A percentile compares a stretch with the other conserved stretches of the same genome.
Evolutionary conservation across 2,329 filamentous ascomycete genomes (phyloP).

Genomic region (Aspergillus quadricinctus): DNA sequence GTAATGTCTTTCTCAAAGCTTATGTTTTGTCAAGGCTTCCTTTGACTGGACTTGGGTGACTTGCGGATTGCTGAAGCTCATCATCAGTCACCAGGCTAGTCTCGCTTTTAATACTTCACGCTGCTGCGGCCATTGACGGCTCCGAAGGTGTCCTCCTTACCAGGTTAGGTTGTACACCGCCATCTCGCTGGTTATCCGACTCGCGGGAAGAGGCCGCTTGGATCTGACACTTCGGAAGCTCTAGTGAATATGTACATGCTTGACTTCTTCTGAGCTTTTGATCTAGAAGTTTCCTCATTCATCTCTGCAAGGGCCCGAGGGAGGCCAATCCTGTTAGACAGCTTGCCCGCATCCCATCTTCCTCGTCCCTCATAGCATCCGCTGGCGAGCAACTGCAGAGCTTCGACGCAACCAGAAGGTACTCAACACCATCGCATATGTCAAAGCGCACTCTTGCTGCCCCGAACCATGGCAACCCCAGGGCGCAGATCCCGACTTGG

Average conservation of each 20-base stretch:
- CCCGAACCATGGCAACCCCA: not conserved
- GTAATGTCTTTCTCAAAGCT: not conserved
- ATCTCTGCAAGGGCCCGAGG: slow-evolving; percentile 21
- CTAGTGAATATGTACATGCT: slow-evolving; percentile 5
- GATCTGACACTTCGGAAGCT: slow-evolving; percentile 9
- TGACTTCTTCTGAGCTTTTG: slow-evolving; percentile 1
- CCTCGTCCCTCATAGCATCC: not conserved
- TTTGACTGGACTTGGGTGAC: not conserved
- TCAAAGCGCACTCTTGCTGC: not conserved
- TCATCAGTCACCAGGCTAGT: not conserved
- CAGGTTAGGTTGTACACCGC: slow-evolving; percentile 15
- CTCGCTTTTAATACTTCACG: not conserved
- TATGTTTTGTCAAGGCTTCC: not conserved
- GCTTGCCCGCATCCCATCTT: slow-evolving; percentile 8
- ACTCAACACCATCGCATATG: slow-evolving; percentile 1
- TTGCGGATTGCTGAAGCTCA: not conserved
- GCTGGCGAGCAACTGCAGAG: not conserved
- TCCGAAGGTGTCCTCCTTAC: not conserved
- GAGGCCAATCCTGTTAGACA: slow-evolving; percentile 13
- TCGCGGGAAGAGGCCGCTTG: slow-evolving; percentile 15
- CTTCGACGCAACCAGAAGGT: not conserved
- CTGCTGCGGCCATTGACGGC: not conserved
- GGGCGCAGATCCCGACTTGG: not conserved
- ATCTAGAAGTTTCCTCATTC: slow-evolving; percentile 8
- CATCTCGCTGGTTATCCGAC: slow-evolving; percentile 11